A percentile compares a stretch with the other conserved stretches of the same genome.
These are phyloP conservation scores for Suillus bovinus DNA, from an alignment of 768 basidiomycete species.

Conservation along the genomic window DNA sequence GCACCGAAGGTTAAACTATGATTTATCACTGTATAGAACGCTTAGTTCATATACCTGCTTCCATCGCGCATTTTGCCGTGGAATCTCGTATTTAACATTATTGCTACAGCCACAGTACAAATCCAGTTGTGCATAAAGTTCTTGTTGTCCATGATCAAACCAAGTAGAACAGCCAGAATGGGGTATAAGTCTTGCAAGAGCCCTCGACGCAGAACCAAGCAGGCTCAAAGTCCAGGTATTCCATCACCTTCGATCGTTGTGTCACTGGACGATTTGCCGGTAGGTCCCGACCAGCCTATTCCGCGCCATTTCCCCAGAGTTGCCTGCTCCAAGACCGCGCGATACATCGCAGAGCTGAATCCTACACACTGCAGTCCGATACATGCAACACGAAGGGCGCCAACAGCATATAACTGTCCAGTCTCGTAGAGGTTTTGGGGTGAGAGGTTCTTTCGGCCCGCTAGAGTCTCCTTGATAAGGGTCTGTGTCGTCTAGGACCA, in stretches of 20 bases:
- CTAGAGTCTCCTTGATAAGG: constrained; percentile 71
- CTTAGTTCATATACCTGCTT: not conserved
- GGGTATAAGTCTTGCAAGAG: constrained; percentile 1
- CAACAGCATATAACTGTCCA: constrained; percentile 67
- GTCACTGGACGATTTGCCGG: not conserved
- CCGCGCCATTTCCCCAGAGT: constrained; percentile 27
- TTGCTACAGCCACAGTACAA: not conserved
- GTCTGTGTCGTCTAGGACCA: constrained; percentile 57
- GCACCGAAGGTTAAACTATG: constrained; percentile 29
- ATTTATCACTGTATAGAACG: not conserved
- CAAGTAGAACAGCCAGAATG: not conserved
- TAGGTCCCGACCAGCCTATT: not conserved
- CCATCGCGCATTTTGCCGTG: too few relatives aligned
- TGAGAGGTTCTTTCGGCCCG: constrained; percentile 70
- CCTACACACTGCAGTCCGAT: constrained; percentile 76
- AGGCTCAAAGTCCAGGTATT: not conserved
- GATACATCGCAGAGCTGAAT: constrained; percentile 69
- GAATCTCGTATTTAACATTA: not conserved
- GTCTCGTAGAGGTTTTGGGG: constrained; percentile 80
- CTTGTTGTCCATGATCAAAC: not conserved
- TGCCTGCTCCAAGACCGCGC: constrained; percentile 65
- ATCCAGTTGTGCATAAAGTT: not conserved
- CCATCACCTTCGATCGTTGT: not conserved
- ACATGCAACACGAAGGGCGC: constrained; percentile 73
- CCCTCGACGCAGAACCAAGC: not conserved